phyloP scores from a whole-genome alignment of 495 filamentous ascomycete species.

The Sordaria brevicollis region DNA sequence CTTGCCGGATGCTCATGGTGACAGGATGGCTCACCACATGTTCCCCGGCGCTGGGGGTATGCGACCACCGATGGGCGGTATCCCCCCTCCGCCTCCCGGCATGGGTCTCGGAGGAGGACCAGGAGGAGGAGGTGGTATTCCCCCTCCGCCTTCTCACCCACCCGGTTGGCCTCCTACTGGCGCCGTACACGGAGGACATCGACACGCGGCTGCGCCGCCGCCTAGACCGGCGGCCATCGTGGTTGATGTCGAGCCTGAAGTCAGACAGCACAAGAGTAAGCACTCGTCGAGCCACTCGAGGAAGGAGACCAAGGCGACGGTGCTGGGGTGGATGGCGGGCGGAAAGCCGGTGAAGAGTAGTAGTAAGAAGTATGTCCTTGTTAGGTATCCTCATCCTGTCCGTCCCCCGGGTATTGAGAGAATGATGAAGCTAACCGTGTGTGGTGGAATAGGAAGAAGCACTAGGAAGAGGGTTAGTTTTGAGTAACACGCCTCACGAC shows the following conservation, averaged over 20 bases:
- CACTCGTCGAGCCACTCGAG: not conserved
- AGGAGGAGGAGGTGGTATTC: not conserved
- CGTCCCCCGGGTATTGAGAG: not conserved
- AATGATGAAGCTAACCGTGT: not conserved
- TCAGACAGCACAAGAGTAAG: not conserved
- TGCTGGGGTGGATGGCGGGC: slow-evolving; percentile 32
- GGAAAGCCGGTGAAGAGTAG: slow-evolving; percentile 19
- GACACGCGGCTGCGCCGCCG: not conserved
- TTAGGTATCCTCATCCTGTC: not conserved
- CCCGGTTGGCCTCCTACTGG: not conserved
- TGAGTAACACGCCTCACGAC: not conserved
- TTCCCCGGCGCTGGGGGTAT: not conserved
- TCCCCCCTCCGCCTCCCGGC: not conserved
- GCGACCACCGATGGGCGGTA: not conserved
- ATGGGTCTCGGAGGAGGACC: not conserved
- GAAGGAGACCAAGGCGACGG: slow-evolving; percentile 11
- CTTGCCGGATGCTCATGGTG: not conserved
- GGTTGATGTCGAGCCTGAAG: not conserved
- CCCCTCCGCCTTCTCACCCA: not conserved
- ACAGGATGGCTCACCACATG: not conserved
- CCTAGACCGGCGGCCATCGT: not conserved
- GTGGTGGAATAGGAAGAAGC: not conserved
- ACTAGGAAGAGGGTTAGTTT: not conserved
- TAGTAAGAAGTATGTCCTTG: slow-evolving; percentile 23
- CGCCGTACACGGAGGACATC: not conserved